phyloP scores from a whole-genome alignment of 495 filamentous ascomycete genomes.

The Daldinia concentrica region DNA sequence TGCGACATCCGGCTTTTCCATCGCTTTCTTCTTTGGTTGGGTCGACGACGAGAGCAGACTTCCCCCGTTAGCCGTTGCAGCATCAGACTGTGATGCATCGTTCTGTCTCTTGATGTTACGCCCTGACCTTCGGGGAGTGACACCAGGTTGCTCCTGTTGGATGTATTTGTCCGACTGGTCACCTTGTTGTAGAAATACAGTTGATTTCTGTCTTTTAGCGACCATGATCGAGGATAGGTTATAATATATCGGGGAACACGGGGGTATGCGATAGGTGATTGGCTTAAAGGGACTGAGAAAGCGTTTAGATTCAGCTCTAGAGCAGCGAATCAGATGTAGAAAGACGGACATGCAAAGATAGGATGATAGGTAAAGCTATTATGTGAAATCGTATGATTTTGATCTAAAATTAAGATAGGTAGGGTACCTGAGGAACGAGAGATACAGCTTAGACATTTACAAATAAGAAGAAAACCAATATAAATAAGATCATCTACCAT shows the following conservation, averaged over 20 bases:
- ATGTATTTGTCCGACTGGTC: not conserved
- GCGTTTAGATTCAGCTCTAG: slow-evolving; percentile 10
- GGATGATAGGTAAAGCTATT: not conserved
- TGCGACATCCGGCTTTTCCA: not conserved
- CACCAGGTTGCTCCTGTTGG: not conserved
- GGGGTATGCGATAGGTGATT: slow-evolving; percentile 19
- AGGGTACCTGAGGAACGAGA: not conserved
- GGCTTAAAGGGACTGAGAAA: slow-evolving; percentile 10
- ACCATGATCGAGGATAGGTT: slow-evolving; percentile 15
- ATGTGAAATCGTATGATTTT: slow-evolving; percentile 2
- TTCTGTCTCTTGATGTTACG: slow-evolving; percentile 28
- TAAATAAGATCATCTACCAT: slow-evolving; percentile 32
- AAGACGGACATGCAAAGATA: slow-evolving; percentile 31
- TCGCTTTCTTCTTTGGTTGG: slow-evolving; percentile 17
- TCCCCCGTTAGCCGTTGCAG: not conserved
- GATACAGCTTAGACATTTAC: slow-evolving; percentile 1
- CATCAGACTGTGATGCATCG: slow-evolving; percentile 2
- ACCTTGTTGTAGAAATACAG: slow-evolving; percentile 4
- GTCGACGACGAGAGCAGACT: not conserved
- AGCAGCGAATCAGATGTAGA: slow-evolving; percentile 31
- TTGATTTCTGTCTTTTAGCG: slow-evolving; percentile 36
- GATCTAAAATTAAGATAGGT: slow-evolving; percentile 1
- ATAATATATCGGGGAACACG: not conserved
- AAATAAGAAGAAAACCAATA: slow-evolving; percentile 12
- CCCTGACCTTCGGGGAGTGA: slow-evolving; percentile 33